Evolutionary conservation across 2,329 filamentous ascomycete genomes (phyloP).

Genomic region (Pseudonectria foliicola): DNA sequence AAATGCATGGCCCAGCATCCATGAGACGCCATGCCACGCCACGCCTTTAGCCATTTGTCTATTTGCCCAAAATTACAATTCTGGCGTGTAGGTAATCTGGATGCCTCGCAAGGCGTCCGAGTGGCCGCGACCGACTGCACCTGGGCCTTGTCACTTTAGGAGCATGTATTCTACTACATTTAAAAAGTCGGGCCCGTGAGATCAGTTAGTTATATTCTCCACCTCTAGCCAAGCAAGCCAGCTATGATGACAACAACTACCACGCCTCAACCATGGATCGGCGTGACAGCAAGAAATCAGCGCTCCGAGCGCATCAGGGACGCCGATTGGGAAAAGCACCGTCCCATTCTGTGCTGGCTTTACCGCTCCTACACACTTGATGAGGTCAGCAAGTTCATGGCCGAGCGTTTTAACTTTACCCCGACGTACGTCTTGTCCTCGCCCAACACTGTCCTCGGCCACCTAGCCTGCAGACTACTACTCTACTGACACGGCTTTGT

Average conservation of each 20-base stretch:
- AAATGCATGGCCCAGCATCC: no score
- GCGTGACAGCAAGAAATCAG: conserved; percentile 5
- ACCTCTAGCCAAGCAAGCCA: no score
- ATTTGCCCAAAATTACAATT: conserved; percentile 9
- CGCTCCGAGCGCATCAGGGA: conserved; percentile 18
- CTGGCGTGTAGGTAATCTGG: no score
- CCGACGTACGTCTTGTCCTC: conserved; percentile 14
- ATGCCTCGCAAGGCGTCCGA: no score
- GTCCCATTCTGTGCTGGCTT: conserved; percentile 12
- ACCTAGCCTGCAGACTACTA: not conserved
- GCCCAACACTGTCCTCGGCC: not conserved
- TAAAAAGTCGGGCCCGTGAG: not conserved
- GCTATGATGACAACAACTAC: conserved; percentile 1
- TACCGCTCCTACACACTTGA: conserved; percentile 15
- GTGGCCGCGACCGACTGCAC: no score
- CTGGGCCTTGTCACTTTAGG: no score
- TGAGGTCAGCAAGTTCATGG: conserved; percentile 16
- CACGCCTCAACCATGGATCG: conserved; percentile 5
- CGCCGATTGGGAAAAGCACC: conserved; percentile 14
- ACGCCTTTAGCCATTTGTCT: no score
- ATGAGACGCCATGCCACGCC: no score
- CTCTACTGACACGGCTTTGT: not conserved
- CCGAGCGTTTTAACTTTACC: conserved; percentile 8
- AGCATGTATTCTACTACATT: no score
- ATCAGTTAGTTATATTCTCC: no score